Conservation (phyloP, 2,329 filamentous ascomycete genomes). For the Zalaria sp. region DNA sequence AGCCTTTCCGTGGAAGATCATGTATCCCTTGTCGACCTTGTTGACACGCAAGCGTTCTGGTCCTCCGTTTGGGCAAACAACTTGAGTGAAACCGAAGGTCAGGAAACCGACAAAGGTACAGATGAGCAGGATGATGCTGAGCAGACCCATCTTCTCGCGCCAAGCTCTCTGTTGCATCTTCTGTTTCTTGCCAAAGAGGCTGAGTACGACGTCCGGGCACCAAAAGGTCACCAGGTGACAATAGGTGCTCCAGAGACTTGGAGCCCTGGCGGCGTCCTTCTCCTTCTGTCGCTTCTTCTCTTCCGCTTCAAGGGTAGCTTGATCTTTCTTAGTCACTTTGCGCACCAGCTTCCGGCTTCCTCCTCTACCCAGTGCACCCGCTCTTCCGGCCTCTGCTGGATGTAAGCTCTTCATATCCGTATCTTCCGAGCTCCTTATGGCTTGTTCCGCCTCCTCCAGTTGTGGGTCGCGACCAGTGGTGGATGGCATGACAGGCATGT, state of each 20-base stretch:
- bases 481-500: constrained; percentile 82
- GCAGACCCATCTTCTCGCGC: constrained; percentile 94
- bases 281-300: constrained; percentile 38
- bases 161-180: constrained; percentile 85
- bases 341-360: constrained; percentile 29
- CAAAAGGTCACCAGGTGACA: constrained; percentile 91
- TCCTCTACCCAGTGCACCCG: constrained; percentile 7
- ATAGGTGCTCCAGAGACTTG: constrained; percentile 89
- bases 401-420: constrained; percentile 37
- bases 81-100: constrained; percentile 88
- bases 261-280: constrained; percentile 56
- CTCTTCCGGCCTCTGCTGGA: constrained; percentile 26
- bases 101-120: constrained; percentile 85
- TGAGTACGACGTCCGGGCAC: constrained; percentile 73
- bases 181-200: constrained; percentile 71
- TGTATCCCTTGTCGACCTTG: constrained; percentile 65
- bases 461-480: constrained; percentile 86
- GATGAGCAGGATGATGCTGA: constrained; percentile 82
- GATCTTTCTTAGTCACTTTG: constrained; percentile 51
- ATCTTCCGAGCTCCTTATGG: constrained; percentile 49
- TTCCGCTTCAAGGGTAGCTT: constrained; percentile 43
- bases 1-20: constrained; percentile 92
- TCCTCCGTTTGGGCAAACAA: constrained; percentile 64
- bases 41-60: constrained; percentile 62
- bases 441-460: constrained; percentile 42